phyloP scores from a whole-genome alignment of 371 early-diverging fungal species.

The Saksenaea vasiformis region DNA sequence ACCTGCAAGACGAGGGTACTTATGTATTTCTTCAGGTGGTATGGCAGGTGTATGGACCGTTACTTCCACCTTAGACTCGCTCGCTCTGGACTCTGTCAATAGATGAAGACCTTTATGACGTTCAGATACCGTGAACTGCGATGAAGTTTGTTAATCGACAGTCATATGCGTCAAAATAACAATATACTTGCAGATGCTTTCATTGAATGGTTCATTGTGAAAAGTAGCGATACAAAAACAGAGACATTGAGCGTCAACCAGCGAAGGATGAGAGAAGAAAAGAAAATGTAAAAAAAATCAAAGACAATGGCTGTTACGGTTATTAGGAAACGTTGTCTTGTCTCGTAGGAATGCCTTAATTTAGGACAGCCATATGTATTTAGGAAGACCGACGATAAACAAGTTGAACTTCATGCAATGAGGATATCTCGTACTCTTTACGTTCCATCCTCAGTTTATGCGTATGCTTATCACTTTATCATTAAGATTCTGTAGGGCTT shows the following conservation, averaged over 20 bases:
- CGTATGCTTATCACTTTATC: background rate
- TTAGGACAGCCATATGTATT: no score
- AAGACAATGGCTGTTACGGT: no score
- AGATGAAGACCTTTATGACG: conserved; percentile 28
- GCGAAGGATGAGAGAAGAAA: no score
- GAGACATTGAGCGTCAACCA: no score
- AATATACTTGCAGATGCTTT: background rate
- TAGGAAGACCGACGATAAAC: no score
- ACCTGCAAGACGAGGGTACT: conserved; percentile 46
- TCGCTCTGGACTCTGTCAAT: conserved; percentile 30
- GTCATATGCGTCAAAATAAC: background rate
- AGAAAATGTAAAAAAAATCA: no score
- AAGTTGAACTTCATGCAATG: no score
- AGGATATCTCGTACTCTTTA: no score
- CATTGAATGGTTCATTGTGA: background rate
- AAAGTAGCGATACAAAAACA: background rate
- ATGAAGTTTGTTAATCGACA: background rate
- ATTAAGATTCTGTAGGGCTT: background rate
- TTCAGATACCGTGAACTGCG: conserved; percentile 31
- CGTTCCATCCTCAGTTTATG: background rate
- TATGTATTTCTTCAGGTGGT: conserved; percentile 23
- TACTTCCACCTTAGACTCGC: conserved; percentile 28
- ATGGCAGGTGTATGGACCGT: conserved; percentile 30
- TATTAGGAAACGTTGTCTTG: no score
- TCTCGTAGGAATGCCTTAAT: no score